phyloP scores from a whole-genome alignment of 495 filamentous ascomycete genomes.

The Podospora comata region DNA sequence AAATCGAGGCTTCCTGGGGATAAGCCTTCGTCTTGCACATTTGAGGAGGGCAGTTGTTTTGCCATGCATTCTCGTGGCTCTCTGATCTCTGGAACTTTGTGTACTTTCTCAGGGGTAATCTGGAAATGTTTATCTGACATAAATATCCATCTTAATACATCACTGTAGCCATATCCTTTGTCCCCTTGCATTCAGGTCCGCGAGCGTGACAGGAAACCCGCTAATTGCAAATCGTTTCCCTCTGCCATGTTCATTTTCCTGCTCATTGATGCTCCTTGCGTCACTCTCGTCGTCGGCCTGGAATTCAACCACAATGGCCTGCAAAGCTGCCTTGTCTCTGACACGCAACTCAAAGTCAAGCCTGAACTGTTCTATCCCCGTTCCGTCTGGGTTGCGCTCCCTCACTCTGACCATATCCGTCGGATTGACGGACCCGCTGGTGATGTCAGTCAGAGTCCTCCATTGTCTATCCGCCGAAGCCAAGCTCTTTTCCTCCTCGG shows the following conservation, averaged over 20 bases:
- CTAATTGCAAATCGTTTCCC: constrained; percentile 5
- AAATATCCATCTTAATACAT: not conserved
- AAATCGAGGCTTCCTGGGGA: too few relatives aligned
- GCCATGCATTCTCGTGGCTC: too few relatives aligned
- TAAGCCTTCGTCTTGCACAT: too few relatives aligned
- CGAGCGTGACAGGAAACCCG: constrained; percentile 14
- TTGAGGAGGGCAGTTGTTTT: too few relatives aligned
- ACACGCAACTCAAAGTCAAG: not conserved
- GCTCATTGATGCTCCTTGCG: not conserved
- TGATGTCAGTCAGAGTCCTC: not conserved
- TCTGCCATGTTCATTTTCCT: not conserved
- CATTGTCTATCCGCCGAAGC: not conserved
- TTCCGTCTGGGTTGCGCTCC: not conserved
- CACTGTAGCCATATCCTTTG: not conserved
- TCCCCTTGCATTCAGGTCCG: constrained; percentile 7
- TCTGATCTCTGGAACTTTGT: too few relatives aligned
- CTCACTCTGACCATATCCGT: not conserved
- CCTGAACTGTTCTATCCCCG: not conserved
- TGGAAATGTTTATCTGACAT: not conserved
- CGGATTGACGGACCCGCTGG: not conserved
- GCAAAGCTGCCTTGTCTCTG: not conserved
- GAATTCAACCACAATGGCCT: constrained; percentile 1
- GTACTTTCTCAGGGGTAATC: too few relatives aligned
- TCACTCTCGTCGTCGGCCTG: constrained; percentile 4
- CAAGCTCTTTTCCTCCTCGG: not conserved